A percentile compares a stretch with the other conserved stretches of the same genome.
Evolutionary conservation across 2,329 filamentous ascomycete species (phyloP).

Genomic region (Aspergillus tanneri): DNA sequence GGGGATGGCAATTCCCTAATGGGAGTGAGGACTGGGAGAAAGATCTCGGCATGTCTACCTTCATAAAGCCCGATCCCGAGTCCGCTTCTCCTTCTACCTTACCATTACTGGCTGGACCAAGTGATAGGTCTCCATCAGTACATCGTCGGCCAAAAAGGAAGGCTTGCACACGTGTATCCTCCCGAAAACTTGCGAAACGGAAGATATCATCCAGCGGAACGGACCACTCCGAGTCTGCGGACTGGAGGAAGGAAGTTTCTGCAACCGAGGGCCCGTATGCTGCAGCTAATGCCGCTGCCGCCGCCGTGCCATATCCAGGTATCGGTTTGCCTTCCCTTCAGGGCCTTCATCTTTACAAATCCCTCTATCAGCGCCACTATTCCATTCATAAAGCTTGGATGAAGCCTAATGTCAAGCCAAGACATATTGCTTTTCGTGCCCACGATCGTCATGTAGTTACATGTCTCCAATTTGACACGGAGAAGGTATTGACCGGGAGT

Average conservation of each 20-base stretch:
- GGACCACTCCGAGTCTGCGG: conserved; percentile 40
- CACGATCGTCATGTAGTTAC: conserved; percentile 96
- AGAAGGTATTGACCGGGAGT: conserved; percentile 96
- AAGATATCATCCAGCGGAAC: conserved; percentile 51
- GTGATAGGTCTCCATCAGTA: conserved; percentile 26
- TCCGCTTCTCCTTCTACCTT: conserved; percentile 19
- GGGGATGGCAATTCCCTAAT: conserved; percentile 93
- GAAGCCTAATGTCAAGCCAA: conserved; percentile 73
- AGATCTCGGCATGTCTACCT: conserved; percentile 65
- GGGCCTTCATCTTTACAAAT: conserved; percentile 91
- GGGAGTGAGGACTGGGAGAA: conserved; percentile 73
- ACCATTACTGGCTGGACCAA: conserved; percentile 24
- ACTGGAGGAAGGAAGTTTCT: conserved; percentile 49
- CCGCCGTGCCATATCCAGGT: conserved; percentile 77
- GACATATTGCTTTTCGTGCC: conserved; percentile 92
- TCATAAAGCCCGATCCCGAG: conserved; percentile 43
- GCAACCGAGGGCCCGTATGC: conserved; percentile 79
- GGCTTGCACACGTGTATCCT: conserved; percentile 45
- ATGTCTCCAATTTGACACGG: conserved; percentile 93
- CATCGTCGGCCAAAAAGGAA: conserved; percentile 49
- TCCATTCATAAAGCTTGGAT: conserved; percentile 93
- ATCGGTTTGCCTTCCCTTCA: conserved; percentile 75
- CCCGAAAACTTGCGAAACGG: conserved; percentile 57
- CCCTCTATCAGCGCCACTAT: conserved; percentile 87
- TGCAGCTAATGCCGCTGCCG: conserved; percentile 75